A percentile compares a stretch with the other conserved stretches of the same genome.
phyloP scores from a whole-genome alignment of 108 stramenopile genomes.

The Poteriospumella lacustris region DNA sequence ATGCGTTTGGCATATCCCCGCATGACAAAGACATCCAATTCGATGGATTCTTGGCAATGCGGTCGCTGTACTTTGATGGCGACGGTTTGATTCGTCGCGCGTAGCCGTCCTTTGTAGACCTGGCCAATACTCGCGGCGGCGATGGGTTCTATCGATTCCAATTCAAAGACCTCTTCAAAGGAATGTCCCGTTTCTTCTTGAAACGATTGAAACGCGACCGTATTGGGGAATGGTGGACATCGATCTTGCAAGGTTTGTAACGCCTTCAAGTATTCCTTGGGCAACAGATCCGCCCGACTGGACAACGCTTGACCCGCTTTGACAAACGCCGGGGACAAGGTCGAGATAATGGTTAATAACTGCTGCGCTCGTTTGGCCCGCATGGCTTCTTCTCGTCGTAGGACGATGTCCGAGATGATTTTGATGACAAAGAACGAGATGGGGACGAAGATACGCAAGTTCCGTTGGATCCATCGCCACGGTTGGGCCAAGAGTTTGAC shows the following conservation, averaged over 20 bases:
- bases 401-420: constrained; percentile 64
- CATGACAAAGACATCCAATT: constrained; percentile 82
- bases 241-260: constrained; percentile 91
- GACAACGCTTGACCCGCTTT: constrained; percentile 82
- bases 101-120: constrained; percentile 84
- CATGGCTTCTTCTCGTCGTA: constrained; percentile 43
- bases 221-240: constrained; percentile 76
- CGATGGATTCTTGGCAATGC: constrained; percentile 81
- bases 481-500: constrained; percentile 74
- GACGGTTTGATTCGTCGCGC: constrained; percentile 73
- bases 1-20: constrained; percentile 85
- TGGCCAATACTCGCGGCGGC: constrained; percentile 74
- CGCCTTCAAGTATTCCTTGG: constrained; percentile 82
- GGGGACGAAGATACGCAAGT: constrained; percentile 81
- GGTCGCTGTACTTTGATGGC: constrained; percentile 92
- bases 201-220: constrained; percentile 71
- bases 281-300: constrained; percentile 80
- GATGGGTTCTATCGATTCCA: constrained; percentile 73
- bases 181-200: constrained; percentile 68
- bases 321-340: constrained; percentile 85
- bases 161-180: constrained; percentile 76
- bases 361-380: constrained; percentile 65
- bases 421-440: constrained; percentile 70
- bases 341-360: constrained; percentile 66
- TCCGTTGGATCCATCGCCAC: constrained; percentile 79